Conservation (phyloP, 2,329 filamentous ascomycete genomes). For the Chaetomiaceae sp. region DNA sequence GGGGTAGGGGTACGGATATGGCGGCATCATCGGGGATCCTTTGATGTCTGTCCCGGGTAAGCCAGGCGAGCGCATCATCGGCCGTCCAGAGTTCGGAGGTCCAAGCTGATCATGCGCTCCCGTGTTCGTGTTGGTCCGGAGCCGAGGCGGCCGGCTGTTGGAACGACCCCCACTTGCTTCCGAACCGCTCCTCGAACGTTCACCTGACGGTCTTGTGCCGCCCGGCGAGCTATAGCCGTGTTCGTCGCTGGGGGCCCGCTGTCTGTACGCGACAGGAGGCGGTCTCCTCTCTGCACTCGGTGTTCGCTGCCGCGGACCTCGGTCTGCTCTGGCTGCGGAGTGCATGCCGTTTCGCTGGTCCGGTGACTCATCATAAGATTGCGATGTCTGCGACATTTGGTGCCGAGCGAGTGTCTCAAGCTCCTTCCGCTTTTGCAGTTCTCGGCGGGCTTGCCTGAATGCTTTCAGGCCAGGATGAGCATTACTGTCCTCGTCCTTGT, state of each 20-base stretch:
- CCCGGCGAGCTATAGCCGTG: conserved; percentile 31
- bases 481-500: conserved; percentile 34
- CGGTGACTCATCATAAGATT: conserved; percentile 21
- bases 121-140: conserved; percentile 35
- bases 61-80: conserved; percentile 42
- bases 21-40: conserved; percentile 46
- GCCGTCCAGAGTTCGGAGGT: conserved; percentile 30
- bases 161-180: conserved; percentile 47
- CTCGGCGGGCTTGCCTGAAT: conserved; percentile 54
- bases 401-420: conserved; percentile 45
- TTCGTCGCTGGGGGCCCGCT: conserved; percentile 43
- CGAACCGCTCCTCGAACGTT: conserved; percentile 53
- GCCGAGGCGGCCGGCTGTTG: conserved; percentile 38
- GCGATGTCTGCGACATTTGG: conserved; percentile 25
- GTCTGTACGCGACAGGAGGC: conserved; percentile 43
- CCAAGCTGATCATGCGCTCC: conserved; percentile 34
- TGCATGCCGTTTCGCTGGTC: conserved; percentile 12
- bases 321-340: conserved; percentile 16
- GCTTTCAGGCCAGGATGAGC: conserved; percentile 50
- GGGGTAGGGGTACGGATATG: conserved; percentile 39
- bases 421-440: conserved; percentile 54
- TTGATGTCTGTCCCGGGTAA: conserved; percentile 46
- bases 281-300: conserved; percentile 43
- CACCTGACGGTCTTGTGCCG: conserved; percentile 33
- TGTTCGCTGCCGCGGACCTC: conserved; percentile 30